Base-by-base conservation (phyloP, 2,329 filamentous ascomycete genomes). In the Claviceps quebecensis region DNA sequence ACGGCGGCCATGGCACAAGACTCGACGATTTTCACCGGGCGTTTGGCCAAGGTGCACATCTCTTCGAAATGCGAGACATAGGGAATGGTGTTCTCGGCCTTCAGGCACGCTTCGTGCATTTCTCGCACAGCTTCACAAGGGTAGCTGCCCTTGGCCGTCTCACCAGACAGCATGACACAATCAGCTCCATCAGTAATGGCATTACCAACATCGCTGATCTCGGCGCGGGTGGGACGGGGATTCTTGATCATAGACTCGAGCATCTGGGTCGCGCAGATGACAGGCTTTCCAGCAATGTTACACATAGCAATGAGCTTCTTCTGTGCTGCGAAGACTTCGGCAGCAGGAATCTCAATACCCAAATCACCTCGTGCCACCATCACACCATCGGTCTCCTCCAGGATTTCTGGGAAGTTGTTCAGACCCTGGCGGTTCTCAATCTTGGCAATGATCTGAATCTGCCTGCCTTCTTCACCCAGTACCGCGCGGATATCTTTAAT, bases 241-340 rank as follows among this genome's bases (percentile, higher is more conserved):
- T 98, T 98, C 80, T 95, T 96, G 72, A 95, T 98, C 93, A 98
- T 98, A 58, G 89, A 95, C 81, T 98, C 93, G 61, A 98, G 81
- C 93, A 98, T 98, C 78, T 98, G 93, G 41, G 93, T 98, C 54
- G 93, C 93, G 73, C 91, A 97, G 69, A 98, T 96, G 69, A 91
- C 90, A 60, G 93, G 93, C 81, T 98, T 98, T 72, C 93, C 93
- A 61, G 89, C 90, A 67, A 96, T 83, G 78, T 98, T 98, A 83
- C 93, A 98, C 84, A 97, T 97, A 73, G 93, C 90, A 72, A 98
- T 98, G 81, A 98, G 90, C 87, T 98, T 98, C 86, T 98, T 98
- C 79, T 98, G 93, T 52, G 93, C 93, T 61, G 95, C 88, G 72
- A 98, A 98, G 59, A 98, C 93, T 78, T 98, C 93, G 58, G 91